Evolutionary conservation across 1,284 basidiomycete genomes (phyloP), one percentile per base, ranked within the genome.

Genomic region (Apiotrichum sp.): DNA sequence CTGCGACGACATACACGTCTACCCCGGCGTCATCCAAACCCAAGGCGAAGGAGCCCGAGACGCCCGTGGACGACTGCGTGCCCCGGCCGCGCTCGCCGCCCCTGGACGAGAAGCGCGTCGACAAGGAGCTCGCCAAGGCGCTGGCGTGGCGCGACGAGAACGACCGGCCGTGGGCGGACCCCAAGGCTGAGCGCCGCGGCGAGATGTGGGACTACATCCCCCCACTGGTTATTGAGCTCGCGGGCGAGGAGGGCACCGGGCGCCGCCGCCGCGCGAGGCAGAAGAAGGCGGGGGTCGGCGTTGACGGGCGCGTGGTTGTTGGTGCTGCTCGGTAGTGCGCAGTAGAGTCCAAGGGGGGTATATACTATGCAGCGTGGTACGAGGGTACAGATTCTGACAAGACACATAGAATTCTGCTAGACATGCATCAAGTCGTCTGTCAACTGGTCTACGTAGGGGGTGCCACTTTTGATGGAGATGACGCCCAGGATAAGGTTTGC

Each of bases 161-260:
- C 34, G 70, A 70, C 58, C 52, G 71, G 41, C 68, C 68, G 13
- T 76, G 70, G 69, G 72, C 66, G 0, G 67, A 76, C 63, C 50
- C 64, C 53, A 69, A 67, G 47, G 47, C 55, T 1, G 66, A 62
- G 44, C 55, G 53, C 6, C 33, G 47, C 11, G 58, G 58, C 16
- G 58, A 62, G 45, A 46, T 35, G 31, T 62, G 56, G 57, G 42
- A 2, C 9, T 62, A 62, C 35, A 33, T 57, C 34, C 53, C 57
- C 44, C 50, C 45, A 0, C 10, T 45, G 4, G 36, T 57, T 6
- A 32, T 56, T 9, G 55, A 57, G 38, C 43, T 59, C 1, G 33
- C 43, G 1, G 41, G 38, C 22, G 67, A 67, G 40, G 66, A 62
- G 59, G 53, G 57, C 22, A 56, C 49, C 45, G 56, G 61, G 4